A percentile compares a stretch with the other conserved stretches of the same genome.
These are phyloP conservation scores for Fusarium annulatum DNA, from an alignment of 2,329 filamentous ascomycete genomes.

Conservation along the genomic window DNA sequence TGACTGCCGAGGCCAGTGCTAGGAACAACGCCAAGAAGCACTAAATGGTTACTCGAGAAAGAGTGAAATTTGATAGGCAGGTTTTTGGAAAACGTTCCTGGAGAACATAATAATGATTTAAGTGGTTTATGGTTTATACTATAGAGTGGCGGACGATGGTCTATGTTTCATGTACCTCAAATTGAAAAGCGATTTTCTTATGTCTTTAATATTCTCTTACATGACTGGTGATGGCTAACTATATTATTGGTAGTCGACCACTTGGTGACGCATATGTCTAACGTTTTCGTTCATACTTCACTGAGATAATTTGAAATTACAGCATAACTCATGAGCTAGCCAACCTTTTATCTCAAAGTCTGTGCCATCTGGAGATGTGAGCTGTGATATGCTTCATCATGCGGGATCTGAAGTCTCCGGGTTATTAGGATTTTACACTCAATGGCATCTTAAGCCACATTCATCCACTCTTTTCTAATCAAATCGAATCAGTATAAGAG, in stretches of 20 bases:
- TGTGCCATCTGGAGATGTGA: neutral
- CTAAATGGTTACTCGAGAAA: conserved; percentile 32
- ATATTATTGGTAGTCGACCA: neutral
- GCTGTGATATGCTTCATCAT: neutral
- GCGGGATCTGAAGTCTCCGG: neutral
- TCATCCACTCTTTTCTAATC: neutral
- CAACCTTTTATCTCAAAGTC: neutral
- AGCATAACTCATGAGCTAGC: neutral
- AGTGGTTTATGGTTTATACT: conserved; percentile 30
- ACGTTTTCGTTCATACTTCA: neutral
- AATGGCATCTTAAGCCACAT: neutral
- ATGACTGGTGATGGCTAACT: neutral
- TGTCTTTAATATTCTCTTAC: neutral
- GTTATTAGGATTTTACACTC: neutral
- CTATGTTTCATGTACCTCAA: conserved; percentile 29
- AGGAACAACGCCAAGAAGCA: conserved; percentile 68
- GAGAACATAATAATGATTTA: conserved; percentile 40
- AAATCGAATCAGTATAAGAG: neutral
- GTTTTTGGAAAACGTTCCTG: conserved; percentile 18
- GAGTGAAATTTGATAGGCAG: conserved; percentile 12
- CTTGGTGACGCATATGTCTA: neutral
- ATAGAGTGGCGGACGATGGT: conserved; percentile 24
- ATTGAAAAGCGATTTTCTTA: conserved; percentile 39
- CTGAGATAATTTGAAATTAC: neutral
- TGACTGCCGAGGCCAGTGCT: conserved; percentile 77